Percentiles rank a stretch among this genome's conserved stretches.
phyloP scores from a whole-genome alignment of 1,284 basidiomycete species.

The Exobasidium cylindrosporum region DNA sequence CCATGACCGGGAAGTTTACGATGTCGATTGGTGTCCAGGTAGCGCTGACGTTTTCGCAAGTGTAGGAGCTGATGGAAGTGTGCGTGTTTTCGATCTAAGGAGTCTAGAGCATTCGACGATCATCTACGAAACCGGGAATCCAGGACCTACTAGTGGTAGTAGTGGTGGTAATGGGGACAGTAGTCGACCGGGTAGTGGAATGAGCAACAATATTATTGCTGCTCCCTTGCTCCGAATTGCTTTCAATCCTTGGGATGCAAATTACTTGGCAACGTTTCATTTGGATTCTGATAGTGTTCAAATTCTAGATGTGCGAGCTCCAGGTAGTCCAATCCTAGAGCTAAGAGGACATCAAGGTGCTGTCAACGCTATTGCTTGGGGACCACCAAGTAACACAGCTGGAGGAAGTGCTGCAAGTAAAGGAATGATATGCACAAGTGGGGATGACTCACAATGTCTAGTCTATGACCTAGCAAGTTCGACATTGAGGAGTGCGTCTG shows the following conservation, averaged over 20 bases:
- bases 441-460: slow-evolving; percentile 51
- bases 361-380: slow-evolving; percentile 54
- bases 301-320: slow-evolving; percentile 54
- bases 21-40: slow-evolving; percentile 96
- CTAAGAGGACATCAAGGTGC: slow-evolving; percentile 47
- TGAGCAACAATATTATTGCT: slow-evolving; percentile 27
- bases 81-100: slow-evolving; percentile 93
- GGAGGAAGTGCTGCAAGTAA: slow-evolving; percentile 39
- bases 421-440: slow-evolving; percentile 54
- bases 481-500: slow-evolving; percentile 49
- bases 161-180: slow-evolving; percentile 8
- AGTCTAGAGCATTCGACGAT: slow-evolving; percentile 97
- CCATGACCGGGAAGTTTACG: slow-evolving; percentile 96
- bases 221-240: slow-evolving; percentile 52
- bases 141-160: slow-evolving; percentile 18
- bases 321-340: slow-evolving; percentile 52
- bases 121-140: slow-evolving; percentile 70
- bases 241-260: slow-evolving; percentile 55
- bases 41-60: slow-evolving; percentile 97
- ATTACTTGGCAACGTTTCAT: slow-evolving; percentile 55
- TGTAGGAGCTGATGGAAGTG: slow-evolving; percentile 92
- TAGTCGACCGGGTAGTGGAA: slow-evolving; percentile 31
- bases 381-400: slow-evolving; percentile 29
- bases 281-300: slow-evolving; percentile 51
- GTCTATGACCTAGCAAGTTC: slow-evolving; percentile 52